These are phyloP conservation scores for Physcomitrellopsis africana DNA, from an alignment of 225 moss, liverwort and hornwort species.

Conservation along the genomic window DNA sequence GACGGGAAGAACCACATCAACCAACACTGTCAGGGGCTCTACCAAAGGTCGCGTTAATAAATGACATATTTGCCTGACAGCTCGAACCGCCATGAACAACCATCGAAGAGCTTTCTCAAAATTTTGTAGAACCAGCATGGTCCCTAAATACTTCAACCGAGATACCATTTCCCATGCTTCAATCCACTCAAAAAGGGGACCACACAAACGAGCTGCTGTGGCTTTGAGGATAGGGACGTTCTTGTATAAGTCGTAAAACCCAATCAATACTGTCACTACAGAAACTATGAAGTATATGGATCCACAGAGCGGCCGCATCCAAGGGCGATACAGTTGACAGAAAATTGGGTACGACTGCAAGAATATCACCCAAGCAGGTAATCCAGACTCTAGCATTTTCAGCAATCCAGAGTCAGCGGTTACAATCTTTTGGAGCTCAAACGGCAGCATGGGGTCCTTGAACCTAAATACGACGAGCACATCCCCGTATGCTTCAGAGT, in stretches of 20 bases:
- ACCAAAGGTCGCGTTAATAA: conserved; percentile 73
- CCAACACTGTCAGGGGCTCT: conserved; percentile 63
- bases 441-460: conserved; percentile 75
- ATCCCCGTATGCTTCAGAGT: conserved; percentile 67
- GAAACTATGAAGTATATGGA: conserved; percentile 83
- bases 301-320: conserved; percentile 91
- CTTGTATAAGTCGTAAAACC: conserved; percentile 93
- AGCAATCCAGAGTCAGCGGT: conserved; percentile 73
- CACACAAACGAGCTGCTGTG: conserved; percentile 83
- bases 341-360: conserved; percentile 92
- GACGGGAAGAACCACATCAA: conserved; percentile 64
- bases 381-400: conserved; percentile 90
- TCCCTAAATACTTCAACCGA: conserved; percentile 80
- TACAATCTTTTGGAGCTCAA: conserved; percentile 72
- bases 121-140: conserved; percentile 87
- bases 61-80: conserved; percentile 63
- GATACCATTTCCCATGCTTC: conserved; percentile 95
- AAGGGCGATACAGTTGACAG: conserved; percentile 81
- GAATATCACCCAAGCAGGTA: conserved; percentile 90
- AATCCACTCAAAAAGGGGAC: conserved; percentile 86
- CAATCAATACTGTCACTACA: conserved; percentile 80
- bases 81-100: conserved; percentile 66
- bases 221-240: conserved; percentile 92
- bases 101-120: conserved; percentile 89
- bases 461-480: conserved; percentile 78